phyloP scores from a whole-genome alignment of 495 filamentous ascomycete genomes.

The Xylaria scruposa region DNA sequence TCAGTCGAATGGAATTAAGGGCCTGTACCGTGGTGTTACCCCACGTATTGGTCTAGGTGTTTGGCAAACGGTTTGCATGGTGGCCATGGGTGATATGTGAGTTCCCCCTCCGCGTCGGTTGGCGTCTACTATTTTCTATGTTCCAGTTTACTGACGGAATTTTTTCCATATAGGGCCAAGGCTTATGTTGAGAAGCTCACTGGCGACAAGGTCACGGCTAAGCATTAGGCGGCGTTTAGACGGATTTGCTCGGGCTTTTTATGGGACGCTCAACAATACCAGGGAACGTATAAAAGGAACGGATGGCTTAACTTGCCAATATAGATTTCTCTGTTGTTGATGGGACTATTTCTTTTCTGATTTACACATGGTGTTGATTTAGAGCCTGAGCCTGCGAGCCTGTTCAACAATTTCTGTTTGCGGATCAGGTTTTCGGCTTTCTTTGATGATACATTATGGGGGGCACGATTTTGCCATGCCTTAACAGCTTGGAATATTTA shows the following conservation, averaged over 20 bases:
- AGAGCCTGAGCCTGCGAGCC: neutral
- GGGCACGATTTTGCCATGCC: neutral
- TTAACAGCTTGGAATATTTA: neutral
- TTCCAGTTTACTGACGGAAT: conserved; percentile 30
- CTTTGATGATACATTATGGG: conserved; percentile 1
- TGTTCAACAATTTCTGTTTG: neutral
- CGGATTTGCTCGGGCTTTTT: conserved; percentile 30
- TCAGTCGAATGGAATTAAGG: conserved; percentile 82
- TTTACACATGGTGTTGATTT: conserved; percentile 6
- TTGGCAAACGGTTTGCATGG: conserved; percentile 99
- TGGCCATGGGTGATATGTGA: conserved; percentile 98
- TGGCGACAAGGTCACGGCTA: conserved; percentile 91
- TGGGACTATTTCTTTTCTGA: neutral
- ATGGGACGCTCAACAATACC: conserved; percentile 13
- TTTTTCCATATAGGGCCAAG: conserved; percentile 74
- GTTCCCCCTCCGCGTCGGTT: conserved; percentile 45
- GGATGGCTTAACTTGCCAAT: conserved; percentile 21
- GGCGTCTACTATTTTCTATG: neutral
- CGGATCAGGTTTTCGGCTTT: conserved; percentile 6
- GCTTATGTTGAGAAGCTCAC: conserved; percentile 96
- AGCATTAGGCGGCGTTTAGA: conserved; percentile 74
- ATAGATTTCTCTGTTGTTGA: conserved; percentile 19
- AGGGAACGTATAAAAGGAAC: conserved; percentile 17
- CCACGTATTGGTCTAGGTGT: conserved; percentile 93
- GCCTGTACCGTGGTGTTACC: conserved; percentile 93